Conservation (phyloP, 2,329 filamentous ascomycete species). For the Clonostachys sp. region DNA sequence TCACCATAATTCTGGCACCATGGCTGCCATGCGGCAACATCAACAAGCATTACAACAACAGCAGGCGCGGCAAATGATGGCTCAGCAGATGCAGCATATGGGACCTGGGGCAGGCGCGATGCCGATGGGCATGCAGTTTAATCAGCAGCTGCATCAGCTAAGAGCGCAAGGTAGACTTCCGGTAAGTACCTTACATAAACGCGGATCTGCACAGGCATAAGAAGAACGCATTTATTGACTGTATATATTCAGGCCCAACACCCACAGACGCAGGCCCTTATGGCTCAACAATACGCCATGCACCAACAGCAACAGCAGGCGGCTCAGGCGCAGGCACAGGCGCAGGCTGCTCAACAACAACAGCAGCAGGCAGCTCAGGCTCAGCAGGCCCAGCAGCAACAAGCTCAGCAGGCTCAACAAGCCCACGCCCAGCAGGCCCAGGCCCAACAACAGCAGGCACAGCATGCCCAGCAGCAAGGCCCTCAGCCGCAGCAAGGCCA, state of each 20-base stretch:
- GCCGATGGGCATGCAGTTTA: slow-evolving; percentile 46
- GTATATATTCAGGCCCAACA: slow-evolving; percentile 41
- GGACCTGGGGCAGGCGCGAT: slow-evolving; percentile 44
- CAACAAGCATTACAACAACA: slow-evolving; percentile 54
- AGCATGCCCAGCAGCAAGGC: slow-evolving; percentile 23
- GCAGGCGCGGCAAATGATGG: slow-evolving; percentile 46
- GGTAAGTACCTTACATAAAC: not conserved
- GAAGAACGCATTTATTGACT: slow-evolving; percentile 35
- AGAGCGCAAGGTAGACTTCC: slow-evolving; percentile 28
- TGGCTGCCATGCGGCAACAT: slow-evolving; percentile 43
- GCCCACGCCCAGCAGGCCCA: slow-evolving; percentile 20
- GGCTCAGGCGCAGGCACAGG: slow-evolving; percentile 12
- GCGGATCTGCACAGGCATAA: not conserved
- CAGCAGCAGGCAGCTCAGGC: slow-evolving; percentile 35
- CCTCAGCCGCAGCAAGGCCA: slow-evolving; percentile 16
- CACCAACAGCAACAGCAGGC: slow-evolving; percentile 1
- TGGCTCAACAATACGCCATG: slow-evolving; percentile 2
- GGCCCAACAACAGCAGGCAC: slow-evolving; percentile 15
- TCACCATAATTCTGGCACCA: slow-evolving; percentile 24
- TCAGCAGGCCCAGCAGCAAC: slow-evolving; percentile 27
- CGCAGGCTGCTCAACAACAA: slow-evolving; percentile 33
- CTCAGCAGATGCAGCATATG: slow-evolving; percentile 47
- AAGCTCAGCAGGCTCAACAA: slow-evolving; percentile 28
- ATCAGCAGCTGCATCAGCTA: slow-evolving; percentile 45
- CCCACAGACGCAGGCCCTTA: slow-evolving; percentile 2